Evolutionary conservation across 2,329 filamentous ascomycete species (phyloP).

Genomic region (Fusarium caatingaense): DNA sequence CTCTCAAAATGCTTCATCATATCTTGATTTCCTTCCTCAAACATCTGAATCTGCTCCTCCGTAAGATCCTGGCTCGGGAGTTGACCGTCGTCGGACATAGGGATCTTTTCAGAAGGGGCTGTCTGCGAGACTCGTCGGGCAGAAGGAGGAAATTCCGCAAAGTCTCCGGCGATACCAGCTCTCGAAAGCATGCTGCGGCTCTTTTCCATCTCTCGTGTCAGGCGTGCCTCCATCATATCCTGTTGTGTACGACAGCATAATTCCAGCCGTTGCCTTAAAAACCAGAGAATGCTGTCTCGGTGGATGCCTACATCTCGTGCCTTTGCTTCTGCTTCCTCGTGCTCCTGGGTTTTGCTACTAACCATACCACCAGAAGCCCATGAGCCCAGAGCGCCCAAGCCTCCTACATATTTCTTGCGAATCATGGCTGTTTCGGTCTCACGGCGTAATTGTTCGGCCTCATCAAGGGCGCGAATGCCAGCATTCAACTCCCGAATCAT

Average conservation of each 20-base stretch:
- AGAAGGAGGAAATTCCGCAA: conserved; percentile 49
- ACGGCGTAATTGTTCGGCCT: conserved; percentile 84
- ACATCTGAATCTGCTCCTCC: conserved; percentile 89
- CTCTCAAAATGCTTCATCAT: conserved; percentile 95
- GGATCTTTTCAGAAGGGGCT: conserved; percentile 27
- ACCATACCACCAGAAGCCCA: conserved; percentile 72
- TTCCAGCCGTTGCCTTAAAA: conserved; percentile 79
- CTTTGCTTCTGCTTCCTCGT: conserved; percentile 76
- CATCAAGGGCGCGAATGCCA: conserved; percentile 81
- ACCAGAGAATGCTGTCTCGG: conserved; percentile 86
- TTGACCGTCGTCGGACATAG: conserved; percentile 38
- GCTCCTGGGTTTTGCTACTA: conserved; percentile 68
- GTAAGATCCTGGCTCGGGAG: conserved; percentile 68
- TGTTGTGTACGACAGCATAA: conserved; percentile 82
- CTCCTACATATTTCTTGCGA: conserved; percentile 74
- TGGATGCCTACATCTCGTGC: conserved; percentile 75
- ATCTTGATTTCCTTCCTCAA: conserved; percentile 91
- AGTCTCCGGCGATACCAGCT: conserved; percentile 55
- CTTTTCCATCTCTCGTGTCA: conserved; percentile 88
- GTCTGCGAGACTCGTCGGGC: conserved; percentile 37
- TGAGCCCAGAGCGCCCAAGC: conserved; percentile 71
- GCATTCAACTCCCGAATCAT: conserved; percentile 87
- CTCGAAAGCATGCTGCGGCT: conserved; percentile 87
- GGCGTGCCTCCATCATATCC: conserved; percentile 90
- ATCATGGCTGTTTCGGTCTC: conserved; percentile 78